Evolutionary conservation across 345 rosid species (phyloP).

Genomic region (Leavenworthia alabamica): DNA sequence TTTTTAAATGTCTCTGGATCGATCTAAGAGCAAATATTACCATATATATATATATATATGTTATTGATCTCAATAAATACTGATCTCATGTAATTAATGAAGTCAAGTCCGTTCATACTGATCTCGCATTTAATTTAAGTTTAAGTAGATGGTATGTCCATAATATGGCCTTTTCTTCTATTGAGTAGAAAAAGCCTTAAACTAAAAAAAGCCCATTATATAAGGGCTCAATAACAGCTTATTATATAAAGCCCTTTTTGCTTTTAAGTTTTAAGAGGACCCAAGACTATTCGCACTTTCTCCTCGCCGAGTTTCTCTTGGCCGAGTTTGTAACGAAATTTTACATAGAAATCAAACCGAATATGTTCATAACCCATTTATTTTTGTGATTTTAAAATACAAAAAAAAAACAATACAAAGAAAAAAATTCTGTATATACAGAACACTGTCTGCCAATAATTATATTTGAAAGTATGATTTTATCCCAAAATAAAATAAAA

Average conservation of each 20-base stretch:
- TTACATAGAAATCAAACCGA: too few relatives aligned
- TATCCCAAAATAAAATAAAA: too few relatives aligned
- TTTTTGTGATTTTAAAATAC: too few relatives aligned
- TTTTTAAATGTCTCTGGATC: background rate
- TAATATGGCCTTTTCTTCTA: too few relatives aligned
- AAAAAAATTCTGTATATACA: background rate
- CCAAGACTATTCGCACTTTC: too few relatives aligned
- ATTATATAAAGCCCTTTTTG: background rate
- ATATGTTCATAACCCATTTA: too few relatives aligned
- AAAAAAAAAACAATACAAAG: too few relatives aligned
- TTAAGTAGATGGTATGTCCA: background rate
- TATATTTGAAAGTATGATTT: background rate
- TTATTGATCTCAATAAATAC: background rate
- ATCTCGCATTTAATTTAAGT: background rate
- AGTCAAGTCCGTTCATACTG: too few relatives aligned
- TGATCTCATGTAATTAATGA: background rate
- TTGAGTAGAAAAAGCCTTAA: background rate
- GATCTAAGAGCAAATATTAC: background rate
- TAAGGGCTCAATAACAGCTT: background rate
- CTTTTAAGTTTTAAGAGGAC: background rate
- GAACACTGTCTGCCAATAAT: background rate
- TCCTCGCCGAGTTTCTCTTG: background rate
- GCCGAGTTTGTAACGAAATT: too few relatives aligned
- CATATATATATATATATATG: background rate
- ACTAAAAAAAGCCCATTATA: too few relatives aligned